Evolutionary conservation across 441 rosid species (phyloP).

Genomic region (Arabidopsis hybrid): DNA sequence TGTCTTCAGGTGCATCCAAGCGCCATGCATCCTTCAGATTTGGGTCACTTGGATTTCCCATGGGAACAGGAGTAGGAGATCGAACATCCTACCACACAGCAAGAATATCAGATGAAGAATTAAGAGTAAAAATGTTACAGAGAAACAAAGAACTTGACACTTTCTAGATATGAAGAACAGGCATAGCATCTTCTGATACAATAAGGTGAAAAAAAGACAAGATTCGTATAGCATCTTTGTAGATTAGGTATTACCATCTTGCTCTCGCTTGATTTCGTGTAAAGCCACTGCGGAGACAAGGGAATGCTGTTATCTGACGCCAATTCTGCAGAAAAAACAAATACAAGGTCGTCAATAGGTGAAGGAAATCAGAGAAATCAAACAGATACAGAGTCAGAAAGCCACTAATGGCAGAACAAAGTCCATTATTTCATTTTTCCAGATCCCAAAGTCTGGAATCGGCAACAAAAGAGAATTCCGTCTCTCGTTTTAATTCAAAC

Average conservation of each 20-base stretch:
- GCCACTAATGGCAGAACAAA: not conserved
- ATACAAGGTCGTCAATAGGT: not conserved
- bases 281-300: constrained; percentile 96
- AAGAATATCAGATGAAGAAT: constrained; percentile 17
- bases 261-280: constrained; percentile 72
- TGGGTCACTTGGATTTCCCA: constrained; percentile 65
- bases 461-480: not conserved
- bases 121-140: not conserved
- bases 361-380: constrained; percentile 4
- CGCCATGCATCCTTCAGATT: constrained; percentile 84
- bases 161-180: not conserved
- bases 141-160: not conserved
- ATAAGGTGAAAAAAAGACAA: not conserved
- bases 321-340: constrained; percentile 51
- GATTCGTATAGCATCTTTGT: not conserved
- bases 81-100: constrained; percentile 66
- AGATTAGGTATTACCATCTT: constrained; percentile 57
- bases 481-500: not conserved
- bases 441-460: constrained; percentile 21
- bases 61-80: constrained; percentile 56
- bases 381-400: not conserved
- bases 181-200: not conserved
- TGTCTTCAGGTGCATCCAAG: constrained; percentile 83
- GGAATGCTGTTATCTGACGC: constrained; percentile 83
- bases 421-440: not conserved